Base-by-base conservation (phyloP, 257 asterid species). In the Solanum tarapatanum region DNA sequence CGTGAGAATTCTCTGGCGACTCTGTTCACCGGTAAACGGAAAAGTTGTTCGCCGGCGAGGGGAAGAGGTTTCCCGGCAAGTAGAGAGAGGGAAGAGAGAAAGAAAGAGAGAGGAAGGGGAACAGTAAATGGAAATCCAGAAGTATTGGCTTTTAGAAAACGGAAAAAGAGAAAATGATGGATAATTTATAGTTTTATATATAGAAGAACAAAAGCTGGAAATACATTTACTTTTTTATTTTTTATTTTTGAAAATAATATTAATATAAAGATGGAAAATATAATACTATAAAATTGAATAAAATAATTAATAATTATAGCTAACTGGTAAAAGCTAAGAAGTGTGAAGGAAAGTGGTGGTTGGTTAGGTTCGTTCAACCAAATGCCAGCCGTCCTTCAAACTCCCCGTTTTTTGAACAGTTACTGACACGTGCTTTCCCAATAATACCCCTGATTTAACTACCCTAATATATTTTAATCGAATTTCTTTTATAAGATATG, bases 341-440 rank as follows among this genome's bases (percentile, higher is more conserved):
- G 92, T 75, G 91, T 90, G 92, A 90, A 90, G 94, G 93, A 91
- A 92, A 86, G 91, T 72, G 92, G 94, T 89, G 85, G 96, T 93
- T 91, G 95, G 97, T 93, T 93, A 82, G 94, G 94, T 93, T 93
- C 91, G 98, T 95, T 93, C 94, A 93, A 93, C 98, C 88, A 92
- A 92, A 91, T 89, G 90, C 87, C 93, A 76, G 92, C 93, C 90
- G 92, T 86, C 92, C 55, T 39, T 87, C 3, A 87, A 84, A 91
- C 89, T 84, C 91, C 55, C 87, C 89, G 91, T 90, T 90, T 90
- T 90, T 74, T 28, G 73, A 19, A 51, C 85, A 82, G 68, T 48
- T 32, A 82, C 23, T 8, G 5, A 4, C 11, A 13, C 2, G 26
- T 26, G 14, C 14, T 48, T 86, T 88, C 33, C 88, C 90, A 17